phyloP scores from a whole-genome alignment of 2,329 filamentous ascomycete species.

The Pseudogymnoascus sp. region DNA sequence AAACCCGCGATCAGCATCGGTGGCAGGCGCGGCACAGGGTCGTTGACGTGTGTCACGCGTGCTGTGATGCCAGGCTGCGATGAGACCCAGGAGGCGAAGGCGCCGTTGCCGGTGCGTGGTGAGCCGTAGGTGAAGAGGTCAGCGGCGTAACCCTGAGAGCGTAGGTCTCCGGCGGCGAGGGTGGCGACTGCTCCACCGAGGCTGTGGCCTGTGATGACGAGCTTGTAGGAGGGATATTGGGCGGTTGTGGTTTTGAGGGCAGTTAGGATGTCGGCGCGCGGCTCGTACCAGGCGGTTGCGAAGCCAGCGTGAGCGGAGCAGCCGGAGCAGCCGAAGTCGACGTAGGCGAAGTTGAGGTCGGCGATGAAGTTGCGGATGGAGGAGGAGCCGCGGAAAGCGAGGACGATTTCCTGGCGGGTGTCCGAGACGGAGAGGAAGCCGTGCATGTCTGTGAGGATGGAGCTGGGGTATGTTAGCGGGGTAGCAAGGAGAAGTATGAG shows the following conservation, averaged over 20 bases:
- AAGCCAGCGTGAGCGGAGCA: conserved; percentile 49
- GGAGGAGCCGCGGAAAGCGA: conserved; percentile 50
- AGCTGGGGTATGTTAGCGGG: conserved; percentile 26
- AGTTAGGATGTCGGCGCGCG: conserved; percentile 34
- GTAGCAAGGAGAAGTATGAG: background rate
- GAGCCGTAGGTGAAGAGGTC: conserved; percentile 61
- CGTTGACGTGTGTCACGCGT: conserved; percentile 58
- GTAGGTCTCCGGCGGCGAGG: conserved; percentile 49
- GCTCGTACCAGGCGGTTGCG: conserved; percentile 48
- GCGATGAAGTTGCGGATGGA: conserved; percentile 14
- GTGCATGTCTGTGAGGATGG: conserved; percentile 35
- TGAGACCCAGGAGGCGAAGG: conserved; percentile 46
- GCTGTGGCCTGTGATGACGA: conserved; percentile 60
- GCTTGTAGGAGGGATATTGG: conserved; percentile 41
- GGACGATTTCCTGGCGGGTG: conserved; percentile 44
- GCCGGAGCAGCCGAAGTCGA: conserved; percentile 18
- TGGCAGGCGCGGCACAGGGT: conserved; percentile 62
- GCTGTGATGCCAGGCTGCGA: conserved; percentile 45
- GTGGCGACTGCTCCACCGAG: conserved; percentile 59
- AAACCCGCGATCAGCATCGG: conserved; percentile 49
- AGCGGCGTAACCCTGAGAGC: conserved; percentile 36
- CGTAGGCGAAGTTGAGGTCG: conserved; percentile 14
- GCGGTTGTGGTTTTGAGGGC: conserved; percentile 31
- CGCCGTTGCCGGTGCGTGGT: conserved; percentile 54
- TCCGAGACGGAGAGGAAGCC: conserved; percentile 46